Percentiles rank a stretch among this genome's conserved stretches.
phyloP scores from a whole-genome alignment of 768 basidiomycete species.

The Clitopilus hobsonii region DNA sequence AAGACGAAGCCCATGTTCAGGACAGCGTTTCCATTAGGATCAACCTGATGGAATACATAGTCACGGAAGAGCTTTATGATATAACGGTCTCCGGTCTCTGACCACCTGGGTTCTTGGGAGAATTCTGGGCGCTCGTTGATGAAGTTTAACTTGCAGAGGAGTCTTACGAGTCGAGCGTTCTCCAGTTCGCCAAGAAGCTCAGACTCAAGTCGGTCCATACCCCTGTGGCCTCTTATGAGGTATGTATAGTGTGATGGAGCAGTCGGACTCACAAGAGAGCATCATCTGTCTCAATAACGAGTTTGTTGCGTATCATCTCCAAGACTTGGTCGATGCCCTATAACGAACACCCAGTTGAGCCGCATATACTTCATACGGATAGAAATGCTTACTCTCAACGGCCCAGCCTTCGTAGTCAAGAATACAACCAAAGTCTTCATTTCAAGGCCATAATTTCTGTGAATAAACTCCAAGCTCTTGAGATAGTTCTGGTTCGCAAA shows the following conservation, averaged over 20 bases:
- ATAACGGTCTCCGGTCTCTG: constrained; percentile 96
- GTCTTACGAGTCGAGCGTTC: constrained; percentile 85
- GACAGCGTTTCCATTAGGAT: constrained; percentile 84
- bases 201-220: constrained; percentile 74
- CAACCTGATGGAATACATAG: constrained; percentile 97
- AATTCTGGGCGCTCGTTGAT: constrained; percentile 99
- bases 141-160: constrained; percentile 93
- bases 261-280: constrained; percentile 57
- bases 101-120: constrained; percentile 94
- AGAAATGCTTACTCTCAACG: constrained; percentile 48
- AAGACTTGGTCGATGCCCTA: constrained; percentile 78
- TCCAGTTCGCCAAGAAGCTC: constrained; percentile 88
- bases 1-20: constrained; percentile 90
- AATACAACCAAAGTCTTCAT: constrained; percentile 78
- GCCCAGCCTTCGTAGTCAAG: constrained; percentile 66
- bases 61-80: constrained; percentile 98
- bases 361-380: neutral
- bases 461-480: constrained; percentile 73
- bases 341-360: neutral
- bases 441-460: constrained; percentile 72
- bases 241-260: neutral
- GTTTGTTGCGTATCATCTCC: constrained; percentile 68
- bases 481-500: constrained; percentile 58
- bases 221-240: constrained; percentile 35
- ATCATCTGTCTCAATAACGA: constrained; percentile 80